Base-by-base conservation (phyloP, 2,329 filamentous ascomycete genomes). In the Ascosphaera aggregata region DNA sequence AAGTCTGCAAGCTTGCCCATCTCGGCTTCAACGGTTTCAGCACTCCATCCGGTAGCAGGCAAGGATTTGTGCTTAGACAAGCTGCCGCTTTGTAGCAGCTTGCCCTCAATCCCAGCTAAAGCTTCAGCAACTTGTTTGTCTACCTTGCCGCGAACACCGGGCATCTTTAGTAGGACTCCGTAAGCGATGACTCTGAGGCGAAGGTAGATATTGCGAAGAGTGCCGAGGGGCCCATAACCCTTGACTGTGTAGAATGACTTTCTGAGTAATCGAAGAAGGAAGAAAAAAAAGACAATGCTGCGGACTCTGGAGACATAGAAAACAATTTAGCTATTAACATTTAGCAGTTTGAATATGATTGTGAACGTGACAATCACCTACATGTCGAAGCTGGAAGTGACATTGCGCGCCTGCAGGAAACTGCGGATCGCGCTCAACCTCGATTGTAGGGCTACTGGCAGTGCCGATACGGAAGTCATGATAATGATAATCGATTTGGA, bases 271-370 rank as follows among this genome's bases (percentile, higher is more conserved):
- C 85, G 77, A 37, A 92, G 63, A 43, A 94, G 56, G 61, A 95
- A 94, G 48, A 92, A 69, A 52, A 85, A 66, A 57, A 95, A 92
- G 49, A 95, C 64, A 43, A 94, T 64, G 54, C 94, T 92, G 40
- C 81, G 80, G 44, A 93, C 52, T 43, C 81, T 86, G 46, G 7
- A 4, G 4, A 8, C 19, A 40, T 32, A 13, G 22, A 7, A 27
- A 7, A 27, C 13, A 7, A 7, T 16, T 5, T 36, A 36, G 34
- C 7, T 36, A 5, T 16, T 9, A 36, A 17, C 15, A 36, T 36
- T n/a, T 36, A 36, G 34, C 7, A 37, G n/a, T n/a, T n/a, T 19
- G 5, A 37, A 7, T 32, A 17, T 17, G 13, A 5, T 39, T n/a
- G n/a, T n/a, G n/a, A n/a, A n/a, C n/a, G n/a, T n/a, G n/a, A n/a